Conservation (phyloP, 148 eudicot genomes). For the Agrostemma githago region DNA sequence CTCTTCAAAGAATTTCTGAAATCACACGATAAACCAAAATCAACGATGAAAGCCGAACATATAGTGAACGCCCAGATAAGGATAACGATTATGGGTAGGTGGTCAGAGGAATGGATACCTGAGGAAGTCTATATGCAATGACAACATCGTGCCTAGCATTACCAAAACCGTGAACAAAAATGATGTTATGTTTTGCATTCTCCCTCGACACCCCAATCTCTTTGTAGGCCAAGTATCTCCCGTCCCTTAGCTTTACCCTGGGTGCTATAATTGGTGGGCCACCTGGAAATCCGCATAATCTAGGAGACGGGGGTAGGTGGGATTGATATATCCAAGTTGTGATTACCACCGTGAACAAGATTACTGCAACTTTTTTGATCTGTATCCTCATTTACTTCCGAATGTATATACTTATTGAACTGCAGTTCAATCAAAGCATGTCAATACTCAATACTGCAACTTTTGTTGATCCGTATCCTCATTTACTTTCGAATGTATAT, state of each 20-base stretch:
- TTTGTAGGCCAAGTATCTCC: conserved; percentile 56
- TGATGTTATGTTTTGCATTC: conserved; percentile 40
- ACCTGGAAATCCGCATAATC: conserved; percentile 29
- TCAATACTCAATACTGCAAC: neutral
- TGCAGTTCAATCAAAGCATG: neutral
- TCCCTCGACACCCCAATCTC: conserved; percentile 56
- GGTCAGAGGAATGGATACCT: conserved; percentile 10
- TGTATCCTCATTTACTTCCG: conserved; percentile 2
- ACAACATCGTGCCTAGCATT: conserved; percentile 32
- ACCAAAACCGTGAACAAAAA: conserved; percentile 46
- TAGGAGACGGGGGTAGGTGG: conserved; percentile 29
- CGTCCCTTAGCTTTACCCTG: conserved; percentile 49
- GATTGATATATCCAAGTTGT: conserved; percentile 26
- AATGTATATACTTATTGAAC: neutral
- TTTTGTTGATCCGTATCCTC: too few species aligned
- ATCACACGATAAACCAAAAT: neutral
- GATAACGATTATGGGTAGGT: too few species aligned
- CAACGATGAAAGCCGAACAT: neutral
- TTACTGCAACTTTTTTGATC: conserved; percentile 12
- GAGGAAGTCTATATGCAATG: conserved; percentile 16
- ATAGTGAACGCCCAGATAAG: neutral
- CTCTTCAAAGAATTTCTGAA: conserved; percentile 43
- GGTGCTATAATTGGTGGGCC: conserved; percentile 35
- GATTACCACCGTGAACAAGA: conserved; percentile 14
- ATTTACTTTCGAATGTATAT: too few species aligned